phyloP scores from a whole-genome alignment of 345 rosid species.

The Lumnitzera littorea region DNA sequence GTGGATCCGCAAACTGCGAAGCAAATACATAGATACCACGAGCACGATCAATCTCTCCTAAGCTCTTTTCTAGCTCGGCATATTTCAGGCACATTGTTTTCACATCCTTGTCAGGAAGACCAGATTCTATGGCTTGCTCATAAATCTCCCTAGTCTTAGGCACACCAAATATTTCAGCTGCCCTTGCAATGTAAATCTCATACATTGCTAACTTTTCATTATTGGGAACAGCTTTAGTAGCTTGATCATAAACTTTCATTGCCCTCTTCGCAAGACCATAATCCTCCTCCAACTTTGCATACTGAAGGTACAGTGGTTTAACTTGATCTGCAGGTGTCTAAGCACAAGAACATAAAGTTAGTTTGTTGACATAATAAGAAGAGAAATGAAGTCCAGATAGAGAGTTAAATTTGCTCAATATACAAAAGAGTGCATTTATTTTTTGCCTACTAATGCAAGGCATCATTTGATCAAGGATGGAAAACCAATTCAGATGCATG shows the following conservation, averaged over 20 bases:
- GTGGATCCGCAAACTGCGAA: constrained; percentile 90
- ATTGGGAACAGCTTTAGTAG: constrained; percentile 86
- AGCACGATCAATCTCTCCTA: constrained; percentile 92
- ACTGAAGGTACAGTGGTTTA: constrained; percentile 84
- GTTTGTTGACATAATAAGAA: constrained; percentile 3
- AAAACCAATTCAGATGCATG: too few species aligned
- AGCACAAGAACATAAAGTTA: constrained; percentile 6
- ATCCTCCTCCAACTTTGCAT: constrained; percentile 95
- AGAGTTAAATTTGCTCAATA: too few species aligned
- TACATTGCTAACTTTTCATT: constrained; percentile 83
- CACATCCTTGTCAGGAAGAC: constrained; percentile 92
- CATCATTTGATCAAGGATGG: too few species aligned
- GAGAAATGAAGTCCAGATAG: neutral
- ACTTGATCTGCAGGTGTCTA: constrained; percentile 93
- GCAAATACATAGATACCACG: constrained; percentile 75
- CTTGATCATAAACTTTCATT: constrained; percentile 92
- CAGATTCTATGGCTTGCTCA: constrained; percentile 92
- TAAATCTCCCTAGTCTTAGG: constrained; percentile 93
- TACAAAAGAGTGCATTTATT: too few species aligned
- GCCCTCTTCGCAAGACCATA: constrained; percentile 95
- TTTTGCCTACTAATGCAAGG: too few species aligned
- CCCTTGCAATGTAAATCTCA: constrained; percentile 84
- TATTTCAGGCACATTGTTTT: constrained; percentile 86
- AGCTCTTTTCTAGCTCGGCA: constrained; percentile 85
- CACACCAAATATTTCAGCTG: constrained; percentile 92